These are phyloP conservation scores for Arabidopsis arenosa DNA, from an alignment of 345 rosid species.

Conservation along the genomic window DNA sequence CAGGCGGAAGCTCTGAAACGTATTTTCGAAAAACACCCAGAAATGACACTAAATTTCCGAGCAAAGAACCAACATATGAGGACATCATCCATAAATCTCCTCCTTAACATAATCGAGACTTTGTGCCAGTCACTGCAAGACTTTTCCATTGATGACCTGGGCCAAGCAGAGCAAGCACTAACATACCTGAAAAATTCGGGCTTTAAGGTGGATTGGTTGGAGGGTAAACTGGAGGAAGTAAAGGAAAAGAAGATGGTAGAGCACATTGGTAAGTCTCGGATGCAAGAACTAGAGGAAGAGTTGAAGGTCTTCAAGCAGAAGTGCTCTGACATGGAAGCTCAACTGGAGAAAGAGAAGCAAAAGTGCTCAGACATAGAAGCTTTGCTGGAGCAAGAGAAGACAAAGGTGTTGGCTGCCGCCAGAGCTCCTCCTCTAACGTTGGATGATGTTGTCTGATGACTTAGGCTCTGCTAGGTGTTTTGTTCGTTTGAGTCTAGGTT, in stretches of 20 bases:
- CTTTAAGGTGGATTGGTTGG: neutral
- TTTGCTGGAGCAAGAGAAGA: neutral
- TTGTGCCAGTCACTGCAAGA: neutral
- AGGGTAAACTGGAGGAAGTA: neutral
- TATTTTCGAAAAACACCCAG: too few relatives aligned
- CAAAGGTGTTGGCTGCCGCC: neutral
- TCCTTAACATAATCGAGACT: neutral
- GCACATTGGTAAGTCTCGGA: neutral
- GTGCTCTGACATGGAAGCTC: neutral
- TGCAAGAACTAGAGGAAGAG: neutral
- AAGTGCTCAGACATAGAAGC: neutral
- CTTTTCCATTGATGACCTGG: neutral
- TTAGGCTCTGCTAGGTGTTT: neutral
- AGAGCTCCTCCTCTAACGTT: neutral
- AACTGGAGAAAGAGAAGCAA: neutral
- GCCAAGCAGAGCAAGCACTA: neutral
- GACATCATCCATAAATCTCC: neutral
- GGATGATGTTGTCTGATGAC: slow-evolving; percentile 1
- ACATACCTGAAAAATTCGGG: neutral
- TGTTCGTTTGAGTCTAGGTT: too few relatives aligned
- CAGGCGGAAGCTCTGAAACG: too few relatives aligned
- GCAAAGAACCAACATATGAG: neutral
- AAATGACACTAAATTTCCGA: too few relatives aligned
- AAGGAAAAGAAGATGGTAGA: neutral
- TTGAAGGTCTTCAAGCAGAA: neutral